Conservation (phyloP, 805 yeast species). For the Debaryomyces maramus region DNA sequence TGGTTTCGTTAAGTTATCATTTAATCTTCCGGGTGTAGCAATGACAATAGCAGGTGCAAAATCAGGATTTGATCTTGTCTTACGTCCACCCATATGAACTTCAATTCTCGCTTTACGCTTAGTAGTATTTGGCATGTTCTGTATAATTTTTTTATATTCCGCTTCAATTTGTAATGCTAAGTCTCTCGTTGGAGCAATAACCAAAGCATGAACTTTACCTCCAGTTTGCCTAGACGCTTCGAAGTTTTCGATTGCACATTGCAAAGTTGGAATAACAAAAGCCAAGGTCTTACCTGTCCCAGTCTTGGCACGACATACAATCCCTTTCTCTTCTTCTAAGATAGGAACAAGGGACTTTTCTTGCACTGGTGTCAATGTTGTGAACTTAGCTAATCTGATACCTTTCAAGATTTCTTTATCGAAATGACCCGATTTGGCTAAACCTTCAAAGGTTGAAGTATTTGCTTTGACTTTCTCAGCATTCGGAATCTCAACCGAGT, state of each 20-base stretch:
- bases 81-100: constrained; percentile 68
- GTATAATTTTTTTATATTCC: constrained; percentile 53
- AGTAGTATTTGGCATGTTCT: constrained; percentile 18
- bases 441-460: constrained; percentile 10
- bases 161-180: constrained; percentile 78
- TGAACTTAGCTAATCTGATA: constrained; percentile 44
- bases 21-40: constrained; percentile 87
- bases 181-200: constrained; percentile 89
- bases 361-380: constrained; percentile 68
- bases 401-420: constrained; percentile 26
- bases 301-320: constrained; percentile 87
- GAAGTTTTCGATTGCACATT: constrained; percentile 38
- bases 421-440: constrained; percentile 11
- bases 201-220: constrained; percentile 47
- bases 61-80: constrained; percentile 29
- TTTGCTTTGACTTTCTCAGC: neutral
- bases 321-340: constrained; percentile 53
- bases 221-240: constrained; percentile 42
- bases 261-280: constrained; percentile 76
- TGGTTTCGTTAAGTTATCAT: constrained; percentile 55
- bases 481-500: neutral
- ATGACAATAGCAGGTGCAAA: constrained; percentile 63
- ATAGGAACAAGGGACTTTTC: constrained; percentile 59
- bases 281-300: constrained; percentile 96
- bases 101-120: constrained; percentile 35